A percentile compares a stretch with the other conserved stretches of the same genome.
phyloP scores from a whole-genome alignment of 495 filamentous ascomycete species.

The Parmelia sp. region DNA sequence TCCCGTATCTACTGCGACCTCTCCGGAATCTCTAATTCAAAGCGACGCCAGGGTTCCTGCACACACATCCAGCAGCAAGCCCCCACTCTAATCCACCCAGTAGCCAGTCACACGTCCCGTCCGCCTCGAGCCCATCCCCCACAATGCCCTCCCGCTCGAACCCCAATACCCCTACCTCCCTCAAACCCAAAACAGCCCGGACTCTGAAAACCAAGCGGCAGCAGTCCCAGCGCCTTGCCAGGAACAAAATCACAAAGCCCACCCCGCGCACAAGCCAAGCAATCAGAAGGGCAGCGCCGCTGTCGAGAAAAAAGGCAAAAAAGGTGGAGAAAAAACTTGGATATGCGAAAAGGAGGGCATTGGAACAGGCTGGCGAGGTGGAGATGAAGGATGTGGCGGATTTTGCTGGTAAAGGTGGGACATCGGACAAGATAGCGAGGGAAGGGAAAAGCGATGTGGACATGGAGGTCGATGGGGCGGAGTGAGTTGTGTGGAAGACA shows the following conservation, averaged over 20 bases:
- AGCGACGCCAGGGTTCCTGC: too few relatives aligned
- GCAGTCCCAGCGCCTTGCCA: conserved; percentile 15
- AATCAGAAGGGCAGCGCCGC: conserved; percentile 18
- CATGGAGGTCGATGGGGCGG: conserved; percentile 17
- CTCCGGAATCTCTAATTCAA: too few relatives aligned
- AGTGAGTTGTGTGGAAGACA: not conserved
- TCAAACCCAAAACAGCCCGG: conserved; percentile 20
- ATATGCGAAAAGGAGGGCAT: conserved; percentile 17
- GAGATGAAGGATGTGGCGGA: conserved; percentile 26
- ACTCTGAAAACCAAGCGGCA: conserved; percentile 22
- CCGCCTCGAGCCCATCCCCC: not conserved
- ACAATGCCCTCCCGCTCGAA: conserved; percentile 28
- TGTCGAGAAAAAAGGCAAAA: conserved; percentile 24
- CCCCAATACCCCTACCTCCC: conserved; percentile 24
- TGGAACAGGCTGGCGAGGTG: conserved; percentile 23
- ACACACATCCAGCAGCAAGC: too few relatives aligned
- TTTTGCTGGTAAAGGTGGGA: not conserved
- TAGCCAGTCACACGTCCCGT: not conserved
- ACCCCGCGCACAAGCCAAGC: conserved; percentile 24
- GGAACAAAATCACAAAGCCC: conserved; percentile 17
- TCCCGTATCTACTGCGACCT: too few relatives aligned
- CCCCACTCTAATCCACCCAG: not conserved
- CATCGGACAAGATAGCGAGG: not conserved
- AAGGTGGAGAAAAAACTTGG: conserved; percentile 23
- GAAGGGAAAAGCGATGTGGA: not conserved